Evolutionary conservation across 163 green algal species (phyloP).

Genomic region (Coccomyxa subellipsoidea): DNA sequence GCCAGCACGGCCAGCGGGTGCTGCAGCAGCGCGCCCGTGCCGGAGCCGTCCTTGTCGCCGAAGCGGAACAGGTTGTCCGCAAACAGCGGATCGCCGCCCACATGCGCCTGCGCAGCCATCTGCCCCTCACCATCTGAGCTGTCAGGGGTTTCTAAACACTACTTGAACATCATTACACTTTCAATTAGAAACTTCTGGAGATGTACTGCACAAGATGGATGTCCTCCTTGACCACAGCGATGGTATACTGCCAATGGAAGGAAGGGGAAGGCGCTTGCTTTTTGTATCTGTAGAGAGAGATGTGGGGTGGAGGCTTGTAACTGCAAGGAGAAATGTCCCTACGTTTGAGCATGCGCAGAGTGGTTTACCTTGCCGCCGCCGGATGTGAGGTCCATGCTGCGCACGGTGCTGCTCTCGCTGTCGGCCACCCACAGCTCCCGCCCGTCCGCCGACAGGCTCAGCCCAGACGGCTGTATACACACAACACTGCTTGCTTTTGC

Average conservation of each 20-base stretch:
- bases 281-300: too few species aligned
- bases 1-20: slow-evolving; percentile 60
- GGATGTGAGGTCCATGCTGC: slow-evolving; percentile 45
- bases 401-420: slow-evolving; percentile 66
- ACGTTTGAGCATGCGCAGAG: too few species aligned
- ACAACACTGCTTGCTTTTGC: too few species aligned
- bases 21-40: slow-evolving; percentile 55
- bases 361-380: background rate
- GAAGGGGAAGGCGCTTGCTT: too few species aligned
- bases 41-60: slow-evolving; percentile 66
- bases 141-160: too few species aligned
- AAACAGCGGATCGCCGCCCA: slow-evolving; percentile 69
- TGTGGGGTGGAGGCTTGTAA: too few species aligned
- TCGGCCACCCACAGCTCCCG: slow-evolving; percentile 55
- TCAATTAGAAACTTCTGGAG: too few species aligned
- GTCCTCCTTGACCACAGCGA: too few species aligned
- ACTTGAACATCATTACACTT: too few species aligned
- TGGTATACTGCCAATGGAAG: too few species aligned
- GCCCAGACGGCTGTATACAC: slow-evolving; percentile 57
- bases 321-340: too few species aligned
- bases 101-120: slow-evolving; percentile 21
- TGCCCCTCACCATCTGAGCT: background rate
- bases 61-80: slow-evolving; percentile 80
- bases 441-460: slow-evolving; percentile 43
- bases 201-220: too few species aligned